Base-by-base conservation (phyloP, 176 grass and related monocot genomes). In the Pontederia crassipes region DNA sequence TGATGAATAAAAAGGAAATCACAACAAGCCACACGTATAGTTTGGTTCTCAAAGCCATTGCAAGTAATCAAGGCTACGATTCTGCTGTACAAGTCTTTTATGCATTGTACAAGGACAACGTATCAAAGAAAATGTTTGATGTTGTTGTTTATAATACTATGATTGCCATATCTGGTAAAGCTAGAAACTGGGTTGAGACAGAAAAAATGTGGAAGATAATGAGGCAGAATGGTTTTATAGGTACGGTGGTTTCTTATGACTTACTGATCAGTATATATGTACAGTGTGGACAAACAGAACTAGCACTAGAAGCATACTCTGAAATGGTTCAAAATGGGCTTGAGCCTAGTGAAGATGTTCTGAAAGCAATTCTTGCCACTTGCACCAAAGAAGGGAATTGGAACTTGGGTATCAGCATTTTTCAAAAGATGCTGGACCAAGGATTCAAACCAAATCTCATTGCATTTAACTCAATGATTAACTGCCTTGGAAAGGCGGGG, bases 301-400 rank as follows among this genome's bases (percentile, higher is more conserved):
- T 96, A 72, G 83, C 83, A 35, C 56, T 90, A 11, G 72, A 75
- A 26, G 83, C 91, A 32, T 96, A 85, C 75, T 75, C 84, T 78
- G 91, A 90, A 80, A 86, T 89, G 83, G 28, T 90, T 46, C 66
- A 11, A 46, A 65, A 55, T 32, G 78, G 80, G 13, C 61, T 96
- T 61, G 69, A 78, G 70, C 81, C 91, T 9, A 90, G 40, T 54
- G 86, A 90, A 59, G 82, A 82, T 70, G 87, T 86, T 76, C 76
- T 87, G 68, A 96, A 90, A 73, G 91, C 91, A 35, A 66, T 96
- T 73, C 77, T 96, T 58, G 80, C 91, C 20, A 78, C 80, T 1
- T 96, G 86, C 73, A 85, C 91, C 58, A 83, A 79, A 81, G 91
- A 96, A 75, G 91, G 86, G 24, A 82, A 82, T 17, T 96, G 83